Evolutionary conservation across 495 filamentous ascomycete genomes (phyloP), one percentile per base, ranked within the genome.

Genomic region (Friedmanniomyces simplex): DNA sequence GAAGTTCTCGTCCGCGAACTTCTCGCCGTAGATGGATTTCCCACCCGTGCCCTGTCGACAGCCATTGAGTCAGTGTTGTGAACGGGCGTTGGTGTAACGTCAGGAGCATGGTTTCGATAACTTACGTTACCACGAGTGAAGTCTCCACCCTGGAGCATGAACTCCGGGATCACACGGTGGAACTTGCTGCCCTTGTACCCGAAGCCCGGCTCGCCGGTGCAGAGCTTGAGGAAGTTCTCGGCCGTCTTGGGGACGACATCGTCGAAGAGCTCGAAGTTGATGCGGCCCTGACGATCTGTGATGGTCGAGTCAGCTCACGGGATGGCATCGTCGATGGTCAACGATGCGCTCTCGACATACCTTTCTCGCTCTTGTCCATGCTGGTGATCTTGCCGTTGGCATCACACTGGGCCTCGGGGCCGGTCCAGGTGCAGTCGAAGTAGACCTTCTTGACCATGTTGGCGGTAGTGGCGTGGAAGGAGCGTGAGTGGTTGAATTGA

Each of bases 201-300:
- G 66, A 82, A 84, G 66, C 94, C 93, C 74, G 91, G 88, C 79
- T 89, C 85, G 67, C 85, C 86, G 30, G 90, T 95, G 81, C 90
- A 96, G 61, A 98, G 86, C 69, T 85, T 85, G 60, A 83, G 83
- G 82, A 98, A 98, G 79, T 98, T 98, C 67, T 90, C 83, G 59
- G 83, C 82, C 22, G 93, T 98, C 77, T 86, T 93, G 55, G 94
- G 93, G 59, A 94, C 89, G 21, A 82, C 78, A 59, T 86, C 78
- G 68, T 95, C 84, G 79, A 79, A 96, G 71, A 98, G 89, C 66
- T 79, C 82, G 80, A 98, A 91, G 75, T 83, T 85, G 79, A 97
- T 84, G 66, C 88, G 87, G 66, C 85, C 89, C 48, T 66, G 69
- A 71, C 90, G 88, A 51, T 70, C 88, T 93, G 68, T 62, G 65